Evolutionary conservation across 768 basidiomycete species (phyloP).

Genomic region (Auriscalpium microsporum): DNA sequence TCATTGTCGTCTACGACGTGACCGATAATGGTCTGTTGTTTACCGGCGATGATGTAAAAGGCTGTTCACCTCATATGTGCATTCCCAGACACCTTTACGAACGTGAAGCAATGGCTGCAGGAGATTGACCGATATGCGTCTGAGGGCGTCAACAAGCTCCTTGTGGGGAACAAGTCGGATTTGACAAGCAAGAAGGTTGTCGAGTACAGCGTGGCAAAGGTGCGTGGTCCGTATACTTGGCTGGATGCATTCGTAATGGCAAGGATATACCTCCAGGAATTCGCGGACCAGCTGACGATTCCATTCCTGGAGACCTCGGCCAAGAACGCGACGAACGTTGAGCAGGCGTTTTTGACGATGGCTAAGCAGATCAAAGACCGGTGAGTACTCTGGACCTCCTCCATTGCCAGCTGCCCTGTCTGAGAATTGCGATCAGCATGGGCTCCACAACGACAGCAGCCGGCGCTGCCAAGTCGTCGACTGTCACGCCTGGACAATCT

Average conservation of each 20-base stretch:
- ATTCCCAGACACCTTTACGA: constrained; percentile 76
- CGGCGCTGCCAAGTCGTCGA: constrained; percentile 71
- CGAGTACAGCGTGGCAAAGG: constrained; percentile 83
- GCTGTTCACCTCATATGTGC: constrained; percentile 1
- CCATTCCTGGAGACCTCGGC: constrained; percentile 99
- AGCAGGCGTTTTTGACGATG: constrained; percentile 98
- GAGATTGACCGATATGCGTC: constrained; percentile 95
- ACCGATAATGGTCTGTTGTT: constrained; percentile 72
- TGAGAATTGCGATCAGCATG: constrained; percentile 46
- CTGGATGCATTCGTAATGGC: neutral
- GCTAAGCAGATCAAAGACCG: constrained; percentile 94
- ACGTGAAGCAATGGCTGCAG: constrained; percentile 92
- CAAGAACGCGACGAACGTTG: constrained; percentile 97
- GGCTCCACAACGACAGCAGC: constrained; percentile 71
- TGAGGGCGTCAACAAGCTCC: constrained; percentile 96
- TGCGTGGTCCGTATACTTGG: constrained; percentile 19
- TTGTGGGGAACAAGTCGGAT: constrained; percentile 99
- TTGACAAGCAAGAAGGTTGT: constrained; percentile 95
- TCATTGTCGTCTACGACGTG: constrained; percentile 97
- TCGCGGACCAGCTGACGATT: constrained; percentile 89
- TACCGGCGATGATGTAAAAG: neutral
- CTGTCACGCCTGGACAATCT: constrained; percentile 77
- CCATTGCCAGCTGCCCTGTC: neutral
- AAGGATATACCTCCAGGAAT: constrained; percentile 48
- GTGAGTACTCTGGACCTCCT: constrained; percentile 29